phyloP scores from a whole-genome alignment of 108 stramenopile genomes.

The Skeletonema potamos region DNA sequence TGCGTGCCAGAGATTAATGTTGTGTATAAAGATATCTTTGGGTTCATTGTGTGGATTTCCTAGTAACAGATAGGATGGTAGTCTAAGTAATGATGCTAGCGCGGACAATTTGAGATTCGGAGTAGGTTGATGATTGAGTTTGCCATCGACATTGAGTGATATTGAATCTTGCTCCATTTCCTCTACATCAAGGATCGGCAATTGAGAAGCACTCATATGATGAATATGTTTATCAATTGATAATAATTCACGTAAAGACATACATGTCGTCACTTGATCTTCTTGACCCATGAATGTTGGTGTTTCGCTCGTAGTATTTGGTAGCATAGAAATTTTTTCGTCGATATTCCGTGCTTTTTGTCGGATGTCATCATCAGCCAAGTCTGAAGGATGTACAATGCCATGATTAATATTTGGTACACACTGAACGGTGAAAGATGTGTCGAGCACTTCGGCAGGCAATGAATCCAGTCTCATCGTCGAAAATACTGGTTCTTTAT shows the following conservation, averaged over 20 bases:
- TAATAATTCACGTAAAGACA: slow-evolving; percentile 28
- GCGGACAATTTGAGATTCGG: slow-evolving; percentile 6
- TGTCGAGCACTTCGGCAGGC: slow-evolving; percentile 21
- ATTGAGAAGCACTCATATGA: slow-evolving; percentile 29
- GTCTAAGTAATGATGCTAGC: slow-evolving; percentile 14
- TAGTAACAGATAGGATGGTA: slow-evolving; percentile 34
- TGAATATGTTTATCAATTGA: slow-evolving; percentile 2
- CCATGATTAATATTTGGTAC: neutral
- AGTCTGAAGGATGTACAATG: neutral
- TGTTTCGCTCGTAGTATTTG: neutral
- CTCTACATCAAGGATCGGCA: slow-evolving; percentile 14
- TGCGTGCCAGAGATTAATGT: slow-evolving; percentile 46
- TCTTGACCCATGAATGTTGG: slow-evolving; percentile 48
- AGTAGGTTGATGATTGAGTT: neutral
- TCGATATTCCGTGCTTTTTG: neutral
- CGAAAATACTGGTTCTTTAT: neutral
- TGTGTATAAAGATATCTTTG: slow-evolving; percentile 16
- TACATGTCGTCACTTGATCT: slow-evolving; percentile 40
- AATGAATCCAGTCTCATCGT: slow-evolving; percentile 3
- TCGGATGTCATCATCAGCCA: neutral
- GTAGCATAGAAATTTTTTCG: slow-evolving; percentile 12
- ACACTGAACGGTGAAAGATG: slow-evolving; percentile 31
- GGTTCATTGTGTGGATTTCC: slow-evolving; percentile 8
- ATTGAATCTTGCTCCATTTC: neutral
- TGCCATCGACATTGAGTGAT: slow-evolving; percentile 21